A percentile compares a stretch with the other conserved stretches of the same genome.
phyloP scores from a whole-genome alignment of 495 filamentous ascomycete genomes.

The Aspergillus olivimuriae region DNA sequence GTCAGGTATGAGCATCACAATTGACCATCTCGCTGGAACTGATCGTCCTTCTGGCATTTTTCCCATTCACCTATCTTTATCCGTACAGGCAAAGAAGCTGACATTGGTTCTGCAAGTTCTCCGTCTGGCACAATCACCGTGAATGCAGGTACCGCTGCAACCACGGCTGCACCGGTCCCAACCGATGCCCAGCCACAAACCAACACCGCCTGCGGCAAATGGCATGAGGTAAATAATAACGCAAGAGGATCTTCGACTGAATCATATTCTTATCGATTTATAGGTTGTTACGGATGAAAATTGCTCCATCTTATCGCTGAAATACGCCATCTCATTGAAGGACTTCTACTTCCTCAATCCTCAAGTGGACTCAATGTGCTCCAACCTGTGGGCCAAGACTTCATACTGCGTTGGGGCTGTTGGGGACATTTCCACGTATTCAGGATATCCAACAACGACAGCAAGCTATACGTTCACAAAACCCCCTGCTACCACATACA shows the following conservation, averaged over 20 bases:
- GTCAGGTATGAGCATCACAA: neutral
- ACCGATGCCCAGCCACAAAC: neutral
- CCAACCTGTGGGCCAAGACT: constrained; percentile 2
- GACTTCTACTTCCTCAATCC: constrained; percentile 7
- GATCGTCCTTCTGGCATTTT: too few relatives aligned
- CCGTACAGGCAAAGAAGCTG: too few relatives aligned
- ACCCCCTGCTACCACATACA: neutral
- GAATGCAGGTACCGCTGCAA: neutral
- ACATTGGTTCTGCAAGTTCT: too few relatives aligned
- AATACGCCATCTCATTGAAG: constrained; percentile 4
- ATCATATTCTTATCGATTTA: too few relatives aligned
- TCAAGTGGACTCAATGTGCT: constrained; percentile 3
- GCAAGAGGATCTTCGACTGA: too few relatives aligned
- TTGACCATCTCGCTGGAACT: neutral
- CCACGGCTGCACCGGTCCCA: neutral
- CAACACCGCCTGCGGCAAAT: neutral
- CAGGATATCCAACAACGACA: neutral
- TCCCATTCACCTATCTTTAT: too few relatives aligned
- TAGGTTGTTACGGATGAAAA: too few relatives aligned
- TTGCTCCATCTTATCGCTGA: constrained; percentile 4
- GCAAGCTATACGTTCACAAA: neutral
- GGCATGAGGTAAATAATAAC: neutral
- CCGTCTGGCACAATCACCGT: neutral
- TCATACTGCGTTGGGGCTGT: constrained; percentile 5
- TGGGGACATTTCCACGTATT: constrained; percentile 1